Evolutionary conservation across 495 filamentous ascomycete genomes (phyloP).

Genomic region (Penicillium manginii): DNA sequence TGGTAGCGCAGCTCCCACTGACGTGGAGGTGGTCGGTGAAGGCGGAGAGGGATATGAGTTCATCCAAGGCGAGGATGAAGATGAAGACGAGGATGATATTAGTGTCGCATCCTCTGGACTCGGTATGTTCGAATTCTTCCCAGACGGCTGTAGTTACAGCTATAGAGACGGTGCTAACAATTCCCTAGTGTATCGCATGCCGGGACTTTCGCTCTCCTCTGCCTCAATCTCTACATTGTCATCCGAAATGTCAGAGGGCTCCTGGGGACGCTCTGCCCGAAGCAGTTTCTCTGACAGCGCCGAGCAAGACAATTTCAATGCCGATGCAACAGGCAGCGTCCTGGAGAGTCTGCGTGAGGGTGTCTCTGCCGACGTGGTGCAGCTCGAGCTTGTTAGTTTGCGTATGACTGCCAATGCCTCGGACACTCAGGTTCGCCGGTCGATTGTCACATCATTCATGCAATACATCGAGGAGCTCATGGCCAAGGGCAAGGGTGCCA

Average conservation of each 20-base stretch:
- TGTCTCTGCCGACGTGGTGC: slow-evolving; percentile 80
- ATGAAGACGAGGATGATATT: slow-evolving; percentile 48
- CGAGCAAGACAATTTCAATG: slow-evolving; percentile 74
- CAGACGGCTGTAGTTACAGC: slow-evolving; percentile 24
- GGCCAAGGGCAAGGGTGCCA: slow-evolving; percentile 58
- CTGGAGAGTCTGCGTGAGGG: slow-evolving; percentile 76
- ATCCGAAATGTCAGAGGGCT: slow-evolving; percentile 50
- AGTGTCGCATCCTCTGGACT: slow-evolving; percentile 56
- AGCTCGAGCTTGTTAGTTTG: slow-evolving; percentile 86
- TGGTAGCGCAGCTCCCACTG: slow-evolving; percentile 49
- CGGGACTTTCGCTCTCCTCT: slow-evolving; percentile 67
- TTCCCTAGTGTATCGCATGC: slow-evolving; percentile 69
- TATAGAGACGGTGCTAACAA: slow-evolving; percentile 12
- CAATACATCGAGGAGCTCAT: slow-evolving; percentile 77
- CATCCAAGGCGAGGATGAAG: slow-evolving; percentile 54
- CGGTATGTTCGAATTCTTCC: slow-evolving; percentile 41
- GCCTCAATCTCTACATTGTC: slow-evolving; percentile 80
- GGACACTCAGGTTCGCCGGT: slow-evolving; percentile 82
- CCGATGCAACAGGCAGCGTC: slow-evolving; percentile 82
- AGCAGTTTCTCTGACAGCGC: slow-evolving; percentile 63
- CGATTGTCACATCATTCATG: slow-evolving; percentile 82
- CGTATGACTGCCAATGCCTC: slow-evolving; percentile 88
- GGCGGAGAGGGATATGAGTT: slow-evolving; percentile 53
- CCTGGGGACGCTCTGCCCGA: slow-evolving; percentile 54
- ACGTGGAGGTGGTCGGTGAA: slow-evolving; percentile 51